Evolutionary conservation across 345 rosid genomes (phyloP).

Genomic region (Aethionema arabicum): DNA sequence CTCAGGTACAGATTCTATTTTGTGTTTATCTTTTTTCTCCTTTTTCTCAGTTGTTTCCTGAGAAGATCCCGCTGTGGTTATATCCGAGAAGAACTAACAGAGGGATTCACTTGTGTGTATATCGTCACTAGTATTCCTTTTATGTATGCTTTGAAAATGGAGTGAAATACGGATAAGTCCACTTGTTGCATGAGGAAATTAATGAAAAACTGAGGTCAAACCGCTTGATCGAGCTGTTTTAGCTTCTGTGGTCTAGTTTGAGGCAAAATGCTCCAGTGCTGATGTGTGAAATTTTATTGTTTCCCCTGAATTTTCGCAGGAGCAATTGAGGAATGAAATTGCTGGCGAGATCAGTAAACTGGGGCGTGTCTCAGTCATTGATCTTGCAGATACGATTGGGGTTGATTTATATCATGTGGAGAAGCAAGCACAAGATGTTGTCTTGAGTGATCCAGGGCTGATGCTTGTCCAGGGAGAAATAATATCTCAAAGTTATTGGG

Average conservation of each 20-base stretch:
- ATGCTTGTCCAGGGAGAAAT: slow-evolving; percentile 85
- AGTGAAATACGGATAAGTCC: background rate
- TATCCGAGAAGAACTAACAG: background rate
- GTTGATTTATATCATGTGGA: slow-evolving; percentile 94
- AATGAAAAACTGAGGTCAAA: slow-evolving; percentile 16
- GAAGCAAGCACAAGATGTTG: slow-evolving; percentile 75
- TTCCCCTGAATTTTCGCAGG: slow-evolving; percentile 40
- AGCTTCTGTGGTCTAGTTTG: background rate
- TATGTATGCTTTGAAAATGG: background rate
- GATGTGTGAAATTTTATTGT: background rate
- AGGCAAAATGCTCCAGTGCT: background rate
- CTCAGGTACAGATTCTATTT: slow-evolving; percentile 49
- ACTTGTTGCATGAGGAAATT: slow-evolving; percentile 22
- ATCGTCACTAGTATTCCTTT: background rate
- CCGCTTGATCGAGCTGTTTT: slow-evolving; percentile 17
- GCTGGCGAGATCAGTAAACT: slow-evolving; percentile 51
- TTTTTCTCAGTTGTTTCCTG: slow-evolving; percentile 9
- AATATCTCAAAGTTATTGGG: slow-evolving; percentile 93
- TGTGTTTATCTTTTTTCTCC: slow-evolving; percentile 2
- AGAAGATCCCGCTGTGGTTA: slow-evolving; percentile 12
- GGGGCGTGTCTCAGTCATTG: slow-evolving; percentile 89
- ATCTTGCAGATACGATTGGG: slow-evolving; percentile 73
- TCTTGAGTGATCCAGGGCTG: slow-evolving; percentile 51
- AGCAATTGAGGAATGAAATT: slow-evolving; percentile 80
- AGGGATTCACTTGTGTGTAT: background rate